Conservation (phyloP, 345 rosid genomes). For the Clarkia xantiana region DNA sequence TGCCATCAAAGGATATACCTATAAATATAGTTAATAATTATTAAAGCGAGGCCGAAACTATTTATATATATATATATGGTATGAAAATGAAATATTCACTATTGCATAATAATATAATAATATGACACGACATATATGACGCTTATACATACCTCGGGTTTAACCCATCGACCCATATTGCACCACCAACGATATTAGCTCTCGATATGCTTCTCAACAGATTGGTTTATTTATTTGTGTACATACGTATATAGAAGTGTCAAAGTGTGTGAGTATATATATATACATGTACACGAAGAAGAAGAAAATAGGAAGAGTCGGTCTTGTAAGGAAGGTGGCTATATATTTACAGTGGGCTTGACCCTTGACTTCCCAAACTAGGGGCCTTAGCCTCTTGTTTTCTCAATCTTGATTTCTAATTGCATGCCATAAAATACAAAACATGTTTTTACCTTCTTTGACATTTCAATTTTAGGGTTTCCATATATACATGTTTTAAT, state of each 20-base stretch:
- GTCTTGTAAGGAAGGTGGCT: background rate
- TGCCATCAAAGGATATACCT: slow-evolving; percentile 90
- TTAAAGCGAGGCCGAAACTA: background rate
- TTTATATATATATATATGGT: background rate
- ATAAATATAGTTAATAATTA: background rate
- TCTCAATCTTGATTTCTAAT: background rate
- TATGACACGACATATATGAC: background rate
- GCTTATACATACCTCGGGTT: slow-evolving; percentile 67
- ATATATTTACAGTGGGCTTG: slow-evolving; percentile 12
- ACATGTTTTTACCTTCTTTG: background rate
- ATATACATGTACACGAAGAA: background rate
- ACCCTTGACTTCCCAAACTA: slow-evolving; percentile 11
- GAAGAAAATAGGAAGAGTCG: background rate
- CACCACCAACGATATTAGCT: background rate
- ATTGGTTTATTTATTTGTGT: background rate
- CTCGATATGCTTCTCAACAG: background rate
- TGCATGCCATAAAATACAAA: background rate
- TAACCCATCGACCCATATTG: slow-evolving; percentile 61
- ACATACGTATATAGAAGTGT: background rate
- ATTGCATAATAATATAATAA: background rate
- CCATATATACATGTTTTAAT: too few species aligned
- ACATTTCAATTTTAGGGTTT: background rate
- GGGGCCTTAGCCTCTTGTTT: slow-evolving; percentile 37
- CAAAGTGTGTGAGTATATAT: background rate
- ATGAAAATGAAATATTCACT: background rate